Evolutionary conservation across 1,284 basidiomycete genomes (phyloP), one percentile per base, ranked within the genome.

Genomic region (Melampsora americana): DNA sequence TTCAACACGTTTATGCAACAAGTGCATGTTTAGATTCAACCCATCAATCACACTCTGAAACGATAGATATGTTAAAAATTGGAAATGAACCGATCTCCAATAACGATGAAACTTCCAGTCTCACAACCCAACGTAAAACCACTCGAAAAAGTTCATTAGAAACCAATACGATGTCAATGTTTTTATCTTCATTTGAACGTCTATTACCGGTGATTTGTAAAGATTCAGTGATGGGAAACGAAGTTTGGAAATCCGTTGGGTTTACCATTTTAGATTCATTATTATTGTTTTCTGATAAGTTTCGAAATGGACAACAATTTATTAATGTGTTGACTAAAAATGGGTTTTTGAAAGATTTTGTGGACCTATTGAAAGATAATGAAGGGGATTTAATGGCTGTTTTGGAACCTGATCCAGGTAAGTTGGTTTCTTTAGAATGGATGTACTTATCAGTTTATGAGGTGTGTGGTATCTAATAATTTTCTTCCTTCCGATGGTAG

Each of bases 161-260:
- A 42, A 32, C 67, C 46, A 69, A 77, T 59, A 69, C 66, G 5
- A 35, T 77, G 61, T 16, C 60, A 18, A 77, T 90, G 70, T 84
- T 87, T 42, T 85, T 89, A 74, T 78, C 82, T 1, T 82, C 83
- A 46, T 83, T 84, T 65, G 95, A 96, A 77, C 87, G 90, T 3
- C 84, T 99, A 26, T 86, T 95, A 0, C 84, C 89, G 0, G 86
- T 89, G n/a, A 85, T 97, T 35, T 89, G 92, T 48, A 87, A 92
- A 23, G 95, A 99, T 81, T 94, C 93, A 0, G 90, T 95, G 77
- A 94, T 97, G 80, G 94, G 93, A 12, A 89, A 90, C 39, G 94
- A 97, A 82, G 92, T 98, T 0, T 97, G 95, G 94, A 92, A 94
- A 84, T 95, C 95, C 23, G 89, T 95, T 35, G 90, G 92, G 23